phyloP scores from a whole-genome alignment of 1,284 basidiomycete genomes.

The Thelephora terrestris region DNA sequence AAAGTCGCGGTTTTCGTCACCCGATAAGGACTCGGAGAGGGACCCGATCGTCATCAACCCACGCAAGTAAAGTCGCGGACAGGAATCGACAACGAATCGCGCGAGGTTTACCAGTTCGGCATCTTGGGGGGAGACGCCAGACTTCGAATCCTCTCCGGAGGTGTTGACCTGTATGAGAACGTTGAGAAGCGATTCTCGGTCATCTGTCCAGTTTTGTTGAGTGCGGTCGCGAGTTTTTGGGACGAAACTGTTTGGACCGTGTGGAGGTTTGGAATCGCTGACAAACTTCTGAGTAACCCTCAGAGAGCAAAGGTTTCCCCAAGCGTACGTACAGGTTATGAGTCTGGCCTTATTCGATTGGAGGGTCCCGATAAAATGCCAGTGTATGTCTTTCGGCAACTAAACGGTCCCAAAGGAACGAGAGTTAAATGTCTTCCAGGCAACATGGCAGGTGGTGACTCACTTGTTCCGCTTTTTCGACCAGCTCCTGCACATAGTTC shows the following conservation, averaged over 20 bases:
- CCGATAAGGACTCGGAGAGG: constrained; percentile 54
- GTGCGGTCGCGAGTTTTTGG: constrained; percentile 69
- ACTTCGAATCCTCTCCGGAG: constrained; percentile 84
- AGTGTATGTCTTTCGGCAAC: constrained; percentile 78
- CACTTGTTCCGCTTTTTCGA: constrained; percentile 78
- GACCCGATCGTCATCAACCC: constrained; percentile 98
- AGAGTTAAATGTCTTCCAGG: neutral
- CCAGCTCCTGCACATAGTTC: constrained; percentile 94
- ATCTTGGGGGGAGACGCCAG: constrained; percentile 64
- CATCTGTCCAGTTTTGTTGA: constrained; percentile 69
- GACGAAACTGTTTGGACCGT: constrained; percentile 90
- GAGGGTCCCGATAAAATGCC: constrained; percentile 95
- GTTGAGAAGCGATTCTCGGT: constrained; percentile 45
- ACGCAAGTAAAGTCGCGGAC: constrained; percentile 65
- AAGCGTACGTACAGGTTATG: constrained; percentile 59
- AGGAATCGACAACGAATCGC: constrained; percentile 58
- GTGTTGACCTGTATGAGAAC: constrained; percentile 94
- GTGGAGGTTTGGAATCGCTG: constrained; percentile 85
- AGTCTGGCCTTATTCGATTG: constrained; percentile 94
- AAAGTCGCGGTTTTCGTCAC: constrained; percentile 77
- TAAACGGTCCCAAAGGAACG: constrained; percentile 19
- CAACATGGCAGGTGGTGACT: constrained; percentile 20
- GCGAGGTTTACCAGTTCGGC: constrained; percentile 62
- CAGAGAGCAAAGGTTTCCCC: constrained; percentile 3
- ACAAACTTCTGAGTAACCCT: constrained; percentile 2